These are phyloP conservation scores for Chaetomium strumarium DNA, from an alignment of 2,329 filamentous ascomycete species.

Conservation along the genomic window DNA sequence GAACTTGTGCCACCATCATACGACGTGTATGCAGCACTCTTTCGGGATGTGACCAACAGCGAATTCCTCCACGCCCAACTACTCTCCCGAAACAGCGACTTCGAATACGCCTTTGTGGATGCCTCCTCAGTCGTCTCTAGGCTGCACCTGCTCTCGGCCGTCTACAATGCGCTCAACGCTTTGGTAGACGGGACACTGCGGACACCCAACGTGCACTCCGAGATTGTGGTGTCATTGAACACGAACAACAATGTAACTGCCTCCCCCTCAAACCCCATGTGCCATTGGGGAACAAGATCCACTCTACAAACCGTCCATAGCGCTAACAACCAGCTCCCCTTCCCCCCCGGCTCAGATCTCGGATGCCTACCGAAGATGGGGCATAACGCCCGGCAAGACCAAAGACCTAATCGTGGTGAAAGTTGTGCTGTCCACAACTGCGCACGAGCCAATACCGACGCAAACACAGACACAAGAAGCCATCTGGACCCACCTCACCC, in stretches of 20 bases:
- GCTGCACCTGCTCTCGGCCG: constrained; percentile 66
- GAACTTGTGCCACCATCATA: constrained; percentile 68
- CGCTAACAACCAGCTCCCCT: not conserved
- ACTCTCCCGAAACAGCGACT: constrained; percentile 73
- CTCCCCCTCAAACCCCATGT: constrained; percentile 14
- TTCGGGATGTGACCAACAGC: constrained; percentile 70
- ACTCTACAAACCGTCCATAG: not conserved
- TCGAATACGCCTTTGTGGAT: constrained; percentile 92
- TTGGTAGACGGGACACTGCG: constrained; percentile 57
- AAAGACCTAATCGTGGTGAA: constrained; percentile 76
- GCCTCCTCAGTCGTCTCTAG: constrained; percentile 71
- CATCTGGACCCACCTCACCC: constrained; percentile 53
- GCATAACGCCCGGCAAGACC: constrained; percentile 62
- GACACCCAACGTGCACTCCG: constrained; percentile 82
- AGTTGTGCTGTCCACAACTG: constrained; percentile 45
- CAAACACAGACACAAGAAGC: constrained; percentile 38
- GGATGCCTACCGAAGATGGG: constrained; percentile 85
- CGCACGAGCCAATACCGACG: constrained; percentile 22
- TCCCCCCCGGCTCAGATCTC: constrained; percentile 73
- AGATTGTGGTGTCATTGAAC: constrained; percentile 75
- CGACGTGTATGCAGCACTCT: constrained; percentile 68
- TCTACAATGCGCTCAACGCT: constrained; percentile 70
- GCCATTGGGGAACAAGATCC: not conserved
- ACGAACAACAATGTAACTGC: constrained; percentile 70
- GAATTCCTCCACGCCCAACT: constrained; percentile 75